These are phyloP conservation scores for Candida berthetii DNA, from an alignment of 805 yeast genomes.

Conservation along the genomic window DNA sequence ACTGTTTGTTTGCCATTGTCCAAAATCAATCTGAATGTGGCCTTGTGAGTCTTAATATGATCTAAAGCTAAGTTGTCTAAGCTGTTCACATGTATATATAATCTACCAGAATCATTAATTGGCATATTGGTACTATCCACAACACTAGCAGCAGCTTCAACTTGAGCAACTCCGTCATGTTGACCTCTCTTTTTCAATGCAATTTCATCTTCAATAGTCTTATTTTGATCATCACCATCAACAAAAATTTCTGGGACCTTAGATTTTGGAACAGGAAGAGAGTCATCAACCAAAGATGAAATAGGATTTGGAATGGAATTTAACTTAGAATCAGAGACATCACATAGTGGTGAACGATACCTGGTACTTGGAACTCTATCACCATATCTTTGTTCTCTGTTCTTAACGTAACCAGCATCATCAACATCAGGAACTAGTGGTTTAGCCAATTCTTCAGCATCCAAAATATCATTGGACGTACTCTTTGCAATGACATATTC, in stretches of 20 bases:
- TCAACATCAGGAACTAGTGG: constrained; percentile 9
- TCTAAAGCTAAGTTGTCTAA: constrained; percentile 40
- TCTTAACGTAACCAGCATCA: constrained; percentile 4
- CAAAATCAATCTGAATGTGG: constrained; percentile 36
- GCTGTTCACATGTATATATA: constrained; percentile 40
- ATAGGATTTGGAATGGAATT: constrained; percentile 3
- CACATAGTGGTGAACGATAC: constrained; percentile 14
- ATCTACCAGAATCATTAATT: constrained; percentile 35
- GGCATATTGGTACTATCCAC: constrained; percentile 18
- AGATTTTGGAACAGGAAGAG: neutral
- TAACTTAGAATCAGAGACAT: constrained; percentile 6
- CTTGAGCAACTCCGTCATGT: constrained; percentile 1
- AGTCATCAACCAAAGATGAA: neutral
- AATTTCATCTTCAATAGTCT: constrained; percentile 1
- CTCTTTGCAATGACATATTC: constrained; percentile 8
- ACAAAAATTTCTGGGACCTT: neutral
- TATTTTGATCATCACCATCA: neutral
- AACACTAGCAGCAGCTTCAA: neutral
- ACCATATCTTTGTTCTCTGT: constrained; percentile 4
- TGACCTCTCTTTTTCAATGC: constrained; percentile 6
- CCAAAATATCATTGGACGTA: constrained; percentile 1
- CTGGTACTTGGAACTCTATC: constrained; percentile 4
- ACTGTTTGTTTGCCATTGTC: constrained; percentile 84
- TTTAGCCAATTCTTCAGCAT: constrained; percentile 5
- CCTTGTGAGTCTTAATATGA: constrained; percentile 34